Base-by-base conservation (phyloP, 306 rosid species). In the Parietaria judaica region DNA sequence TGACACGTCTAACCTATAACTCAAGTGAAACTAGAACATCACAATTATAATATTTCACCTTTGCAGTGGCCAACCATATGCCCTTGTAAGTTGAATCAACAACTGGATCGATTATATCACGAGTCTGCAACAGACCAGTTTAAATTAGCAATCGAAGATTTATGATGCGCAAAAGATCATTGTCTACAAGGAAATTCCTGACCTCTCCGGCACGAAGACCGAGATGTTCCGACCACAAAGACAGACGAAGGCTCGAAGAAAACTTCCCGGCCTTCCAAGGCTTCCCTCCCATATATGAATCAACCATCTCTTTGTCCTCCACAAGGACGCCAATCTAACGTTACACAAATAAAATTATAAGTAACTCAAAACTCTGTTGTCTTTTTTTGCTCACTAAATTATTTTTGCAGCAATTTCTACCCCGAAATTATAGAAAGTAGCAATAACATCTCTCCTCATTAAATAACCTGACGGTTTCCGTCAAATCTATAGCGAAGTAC, bases 191-290 rank as follows among this genome's bases (percentile, higher is more conserved):
- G 11, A 9, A 41, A 41, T 41, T n/a, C 57, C 86, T 51, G 60
- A 92, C 99, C 96, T 82, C 90, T 68, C 83, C 88, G 8, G 81
- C 64, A 39, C 73, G 80, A 38, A 92, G 77, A 67, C 97, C 99
- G n/a, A 92, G 85, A 78, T 92, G 99, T 70, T 92, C 99, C 17
- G 99, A 74, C 97, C 99, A 92, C 64, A 88, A 80, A 13, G 99
- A 82, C 72, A 88, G 49, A 23, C 97, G 94, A 51, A 92, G 97
- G 66, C 84, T 80, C 67, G 76, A 73, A 36, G 97, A 82, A 74
- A 88, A 92, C 46, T 82, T 88, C 63, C 99, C 99, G 50, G 97
- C 99, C 69, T 82, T 80, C 95, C 94, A 92, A 49, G 85, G 94
- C 74, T 82, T 89, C 51, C 95, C 97, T 65, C 86, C 95, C 97